phyloP scores from a whole-genome alignment of 192 early-diverging fungal genomes.

The Dissophora globulifera region DNA sequence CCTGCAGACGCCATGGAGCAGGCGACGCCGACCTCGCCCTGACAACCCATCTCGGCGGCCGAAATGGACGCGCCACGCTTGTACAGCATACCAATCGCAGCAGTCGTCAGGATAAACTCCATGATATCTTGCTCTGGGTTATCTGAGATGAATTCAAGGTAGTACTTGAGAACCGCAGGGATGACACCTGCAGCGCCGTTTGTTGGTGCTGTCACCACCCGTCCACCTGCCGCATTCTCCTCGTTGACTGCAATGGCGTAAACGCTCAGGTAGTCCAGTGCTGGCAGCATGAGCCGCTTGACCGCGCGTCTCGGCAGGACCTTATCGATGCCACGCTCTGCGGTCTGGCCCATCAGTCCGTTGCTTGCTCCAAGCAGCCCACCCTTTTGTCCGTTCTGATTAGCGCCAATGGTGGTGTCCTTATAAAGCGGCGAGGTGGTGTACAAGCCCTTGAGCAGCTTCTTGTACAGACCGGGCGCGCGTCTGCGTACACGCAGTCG shows the following conservation, averaged over 20 bases:
- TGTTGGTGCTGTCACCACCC: conserved; percentile 94
- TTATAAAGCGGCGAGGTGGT: conserved; percentile 49
- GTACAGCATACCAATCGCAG: conserved; percentile 97
- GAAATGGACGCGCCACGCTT: conserved; percentile 95
- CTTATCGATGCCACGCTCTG: conserved; percentile 45
- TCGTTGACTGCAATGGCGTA: conserved; percentile 98
- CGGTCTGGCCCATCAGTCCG: conserved; percentile 6
- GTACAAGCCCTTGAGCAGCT: conserved; percentile 84
- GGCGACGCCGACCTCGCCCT: conserved; percentile 97
- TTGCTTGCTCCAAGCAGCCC: conserved; percentile 5
- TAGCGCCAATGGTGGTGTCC: conserved; percentile 15
- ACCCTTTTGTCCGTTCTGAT: neutral
- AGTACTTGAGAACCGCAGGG: conserved; percentile 94
- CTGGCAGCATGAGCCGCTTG: conserved; percentile 76
- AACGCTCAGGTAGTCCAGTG: conserved; percentile 90
- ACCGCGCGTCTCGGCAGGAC: conserved; percentile 57
- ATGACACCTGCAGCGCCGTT: conserved; percentile 97
- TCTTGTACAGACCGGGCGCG: conserved; percentile 88
- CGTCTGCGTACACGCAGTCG: conserved; percentile 83
- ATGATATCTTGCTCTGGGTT: conserved; percentile 86
- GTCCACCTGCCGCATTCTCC: conserved; percentile 84
- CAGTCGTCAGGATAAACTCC: conserved; percentile 92
- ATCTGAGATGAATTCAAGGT: conserved; percentile 93
- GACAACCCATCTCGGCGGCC: conserved; percentile 97
- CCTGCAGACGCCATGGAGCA: conserved; percentile 97